phyloP scores from a whole-genome alignment of 371 early-diverging fungal species.

The Haplosporangium sp. region DNA sequence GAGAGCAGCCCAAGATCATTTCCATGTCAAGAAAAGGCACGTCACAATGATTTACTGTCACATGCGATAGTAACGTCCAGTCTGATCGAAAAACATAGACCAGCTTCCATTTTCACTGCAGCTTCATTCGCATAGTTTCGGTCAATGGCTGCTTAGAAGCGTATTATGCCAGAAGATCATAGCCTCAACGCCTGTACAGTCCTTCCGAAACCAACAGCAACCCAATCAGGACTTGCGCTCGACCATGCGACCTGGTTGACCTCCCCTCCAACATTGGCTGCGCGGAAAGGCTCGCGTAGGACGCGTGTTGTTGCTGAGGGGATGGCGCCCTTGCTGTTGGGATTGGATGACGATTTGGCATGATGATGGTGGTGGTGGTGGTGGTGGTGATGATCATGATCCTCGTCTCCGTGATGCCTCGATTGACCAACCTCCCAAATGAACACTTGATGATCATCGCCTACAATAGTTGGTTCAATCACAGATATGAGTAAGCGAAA shows the following conservation, averaged over 20 bases:
- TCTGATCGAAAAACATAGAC: too few species aligned
- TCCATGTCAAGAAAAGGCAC: not conserved
- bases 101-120: too few species aligned
- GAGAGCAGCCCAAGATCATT: too few species aligned
- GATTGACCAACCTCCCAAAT: conserved; percentile 81
- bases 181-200: conserved; percentile 72
- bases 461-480: conserved; percentile 41
- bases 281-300: conserved; percentile 75
- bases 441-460: conserved; percentile 81
- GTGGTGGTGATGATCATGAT: conserved; percentile 26
- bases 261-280: conserved; percentile 74
- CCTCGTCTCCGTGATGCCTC: conserved; percentile 28
- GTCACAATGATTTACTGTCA: not conserved
- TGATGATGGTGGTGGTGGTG: conserved; percentile 36
- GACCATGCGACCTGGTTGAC: conserved; percentile 84
- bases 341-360: conserved; percentile 35
- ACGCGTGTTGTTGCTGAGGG: conserved; percentile 46
- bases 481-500: not conserved
- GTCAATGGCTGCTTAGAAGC: too few species aligned
- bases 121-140: too few species aligned
- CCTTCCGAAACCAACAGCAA: conserved; percentile 77
- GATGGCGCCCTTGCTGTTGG: conserved; percentile 27
- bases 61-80: too few species aligned
- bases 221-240: conserved; percentile 75
- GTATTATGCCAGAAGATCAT: not conserved